These are phyloP conservation scores for Metschnikowia reukaufii DNA, from an alignment of 805 yeast species.

Conservation along the genomic window DNA sequence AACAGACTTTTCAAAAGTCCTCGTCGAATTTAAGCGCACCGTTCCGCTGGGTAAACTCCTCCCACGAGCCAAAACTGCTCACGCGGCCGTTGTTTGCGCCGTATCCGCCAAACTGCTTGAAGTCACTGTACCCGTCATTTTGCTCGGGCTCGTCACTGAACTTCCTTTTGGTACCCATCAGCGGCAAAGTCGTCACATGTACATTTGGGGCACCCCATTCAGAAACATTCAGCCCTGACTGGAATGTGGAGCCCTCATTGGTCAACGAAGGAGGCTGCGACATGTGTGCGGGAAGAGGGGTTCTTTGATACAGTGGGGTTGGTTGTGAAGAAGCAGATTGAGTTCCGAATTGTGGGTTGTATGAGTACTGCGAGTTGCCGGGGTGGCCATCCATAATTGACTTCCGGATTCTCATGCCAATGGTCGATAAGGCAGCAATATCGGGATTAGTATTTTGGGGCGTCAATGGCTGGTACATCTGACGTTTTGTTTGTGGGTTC, in stretches of 20 bases:
- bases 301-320: constrained; percentile 24
- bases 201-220: constrained; percentile 34
- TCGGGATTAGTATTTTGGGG: constrained; percentile 29
- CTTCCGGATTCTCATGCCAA: constrained; percentile 74
- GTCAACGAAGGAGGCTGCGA: constrained; percentile 46
- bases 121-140: neutral
- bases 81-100: neutral
- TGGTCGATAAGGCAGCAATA: constrained; percentile 45
- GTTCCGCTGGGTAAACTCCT: constrained; percentile 34
- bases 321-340: constrained; percentile 1
- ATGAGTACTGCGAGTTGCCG: constrained; percentile 15
- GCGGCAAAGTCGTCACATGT: constrained; percentile 9
- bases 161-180: constrained; percentile 11
- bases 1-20: constrained; percentile 37
- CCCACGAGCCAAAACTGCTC: constrained; percentile 12
- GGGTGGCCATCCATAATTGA: constrained; percentile 62
- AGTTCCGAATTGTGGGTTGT: constrained; percentile 6
- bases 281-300: constrained; percentile 43
- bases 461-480: constrained; percentile 34
- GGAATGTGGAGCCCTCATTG: constrained; percentile 44
- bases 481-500: constrained; percentile 25
- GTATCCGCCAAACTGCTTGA: neutral
- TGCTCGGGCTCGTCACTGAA: constrained; percentile 4
- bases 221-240: constrained; percentile 40
- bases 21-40: constrained; percentile 50